phyloP scores from a whole-genome alignment of 2,329 filamentous ascomycete species.

The Paraconiothyrium sp. region DNA sequence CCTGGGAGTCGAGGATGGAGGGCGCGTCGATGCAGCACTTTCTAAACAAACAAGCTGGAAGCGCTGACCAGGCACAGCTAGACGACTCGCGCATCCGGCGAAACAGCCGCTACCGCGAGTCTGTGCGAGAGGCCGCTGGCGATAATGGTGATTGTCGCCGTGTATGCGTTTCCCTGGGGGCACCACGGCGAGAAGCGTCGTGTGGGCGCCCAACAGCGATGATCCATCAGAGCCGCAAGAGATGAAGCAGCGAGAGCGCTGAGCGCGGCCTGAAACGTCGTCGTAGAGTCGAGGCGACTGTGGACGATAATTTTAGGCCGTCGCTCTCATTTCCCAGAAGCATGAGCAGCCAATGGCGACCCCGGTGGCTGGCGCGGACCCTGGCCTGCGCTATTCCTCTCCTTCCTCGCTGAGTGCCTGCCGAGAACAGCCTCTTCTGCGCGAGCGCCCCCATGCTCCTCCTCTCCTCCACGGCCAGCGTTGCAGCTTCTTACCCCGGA shows the following conservation, averaged over 20 bases:
- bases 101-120: neutral
- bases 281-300: conserved; percentile 11
- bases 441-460: conserved; percentile 37
- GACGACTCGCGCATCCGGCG: conserved; percentile 5
- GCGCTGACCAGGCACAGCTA: conserved; percentile 16
- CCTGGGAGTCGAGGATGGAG: too few relatives aligned
- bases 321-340: conserved; percentile 38
- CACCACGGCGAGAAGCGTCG: neutral
- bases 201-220: neutral
- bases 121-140: neutral
- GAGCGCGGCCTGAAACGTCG: conserved; percentile 16
- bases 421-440: conserved; percentile 24
- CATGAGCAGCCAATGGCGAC: conserved; percentile 37
- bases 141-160: neutral
- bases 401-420: conserved; percentile 24
- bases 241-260: conserved; percentile 13
- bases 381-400: conserved; percentile 20
- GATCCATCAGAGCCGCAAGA: conserved; percentile 11
- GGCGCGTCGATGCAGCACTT: neutral
- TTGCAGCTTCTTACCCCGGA: conserved; percentile 49
- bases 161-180: neutral
- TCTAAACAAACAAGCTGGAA: conserved; percentile 17
- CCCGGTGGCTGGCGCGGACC: conserved; percentile 9
- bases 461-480: conserved; percentile 38
- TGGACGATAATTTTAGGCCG: conserved; percentile 40